These are phyloP conservation scores for Geopyxis carbonaria DNA, from an alignment of 495 filamentous ascomycete genomes.

Conservation along the genomic window DNA sequence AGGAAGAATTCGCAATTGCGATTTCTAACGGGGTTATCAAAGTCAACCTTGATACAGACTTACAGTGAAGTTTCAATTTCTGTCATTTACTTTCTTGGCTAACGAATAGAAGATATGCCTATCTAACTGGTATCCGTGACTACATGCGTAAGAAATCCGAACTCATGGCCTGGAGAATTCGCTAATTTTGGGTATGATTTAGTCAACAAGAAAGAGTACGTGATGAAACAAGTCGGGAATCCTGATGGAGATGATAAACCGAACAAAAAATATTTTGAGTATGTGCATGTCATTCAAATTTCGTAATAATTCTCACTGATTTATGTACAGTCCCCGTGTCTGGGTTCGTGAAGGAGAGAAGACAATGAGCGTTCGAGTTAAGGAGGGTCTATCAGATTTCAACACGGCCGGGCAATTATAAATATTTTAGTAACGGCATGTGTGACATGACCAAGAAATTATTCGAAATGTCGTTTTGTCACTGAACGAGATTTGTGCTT, in stretches of 20 bases:
- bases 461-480: no score
- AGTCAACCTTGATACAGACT: constrained; percentile 87
- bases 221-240: constrained; percentile 73
- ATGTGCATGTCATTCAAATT: constrained; percentile 3
- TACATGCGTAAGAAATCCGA: constrained; percentile 41
- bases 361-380: constrained; percentile 73
- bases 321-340: constrained; percentile 32
- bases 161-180: background rate
- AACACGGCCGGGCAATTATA: constrained; percentile 75
- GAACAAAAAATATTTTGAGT: constrained; percentile 97
- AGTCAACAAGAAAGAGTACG: constrained; percentile 83
- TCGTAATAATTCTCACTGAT: background rate
- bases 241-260: constrained; percentile 91
- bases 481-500: no score
- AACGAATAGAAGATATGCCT: constrained; percentile 39
- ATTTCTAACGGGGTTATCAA: constrained; percentile 93
- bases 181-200: background rate
- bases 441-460: no score
- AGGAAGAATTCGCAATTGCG: constrained; percentile 72
- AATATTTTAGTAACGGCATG: no score
- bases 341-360: constrained; percentile 95
- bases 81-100: background rate
- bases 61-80: constrained; percentile 32
- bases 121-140: constrained; percentile 79
- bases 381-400: constrained; percentile 76